phyloP scores from a whole-genome alignment of 345 rosid species.

The Eucalyptus brandiana region DNA sequence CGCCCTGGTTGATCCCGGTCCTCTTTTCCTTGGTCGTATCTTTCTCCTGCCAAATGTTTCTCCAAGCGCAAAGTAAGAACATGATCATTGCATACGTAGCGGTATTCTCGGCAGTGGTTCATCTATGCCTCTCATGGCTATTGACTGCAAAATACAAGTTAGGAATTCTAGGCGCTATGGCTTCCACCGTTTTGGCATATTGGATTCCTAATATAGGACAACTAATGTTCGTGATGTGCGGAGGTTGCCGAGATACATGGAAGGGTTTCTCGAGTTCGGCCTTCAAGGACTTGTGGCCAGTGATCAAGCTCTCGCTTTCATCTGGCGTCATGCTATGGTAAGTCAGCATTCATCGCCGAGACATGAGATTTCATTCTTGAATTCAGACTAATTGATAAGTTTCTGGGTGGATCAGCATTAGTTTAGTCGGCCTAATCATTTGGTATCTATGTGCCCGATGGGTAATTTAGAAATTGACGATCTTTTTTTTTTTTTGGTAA shows the following conservation, averaged over 20 bases:
- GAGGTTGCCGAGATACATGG: constrained; percentile 72
- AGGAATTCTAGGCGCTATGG: constrained; percentile 61
- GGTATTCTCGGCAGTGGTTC: constrained; percentile 27
- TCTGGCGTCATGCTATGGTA: constrained; percentile 87
- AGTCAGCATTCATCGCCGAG: background rate
- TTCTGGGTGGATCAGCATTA: background rate
- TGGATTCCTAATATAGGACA: constrained; percentile 81
- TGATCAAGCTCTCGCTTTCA: constrained; percentile 60
- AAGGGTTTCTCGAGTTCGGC: constrained; percentile 52
- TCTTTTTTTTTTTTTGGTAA: no score
- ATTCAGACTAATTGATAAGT: background rate
- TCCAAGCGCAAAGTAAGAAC: constrained; percentile 85
- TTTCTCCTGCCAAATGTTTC: constrained; percentile 70
- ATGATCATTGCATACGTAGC: constrained; percentile 54
- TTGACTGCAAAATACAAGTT: constrained; percentile 29
- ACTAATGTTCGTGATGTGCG: constrained; percentile 40
- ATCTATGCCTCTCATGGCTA: constrained; percentile 59
- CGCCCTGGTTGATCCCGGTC: constrained; percentile 49
- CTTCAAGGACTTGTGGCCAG: constrained; percentile 64
- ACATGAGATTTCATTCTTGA: background rate
- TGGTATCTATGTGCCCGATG: background rate
- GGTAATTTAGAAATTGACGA: background rate
- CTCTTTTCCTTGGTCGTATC: constrained; percentile 29
- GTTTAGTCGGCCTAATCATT: background rate
- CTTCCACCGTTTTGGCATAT: constrained; percentile 48